Conservation (phyloP, 2,329 filamentous ascomycete species). For the Didymosphaeria variabile region DNA sequence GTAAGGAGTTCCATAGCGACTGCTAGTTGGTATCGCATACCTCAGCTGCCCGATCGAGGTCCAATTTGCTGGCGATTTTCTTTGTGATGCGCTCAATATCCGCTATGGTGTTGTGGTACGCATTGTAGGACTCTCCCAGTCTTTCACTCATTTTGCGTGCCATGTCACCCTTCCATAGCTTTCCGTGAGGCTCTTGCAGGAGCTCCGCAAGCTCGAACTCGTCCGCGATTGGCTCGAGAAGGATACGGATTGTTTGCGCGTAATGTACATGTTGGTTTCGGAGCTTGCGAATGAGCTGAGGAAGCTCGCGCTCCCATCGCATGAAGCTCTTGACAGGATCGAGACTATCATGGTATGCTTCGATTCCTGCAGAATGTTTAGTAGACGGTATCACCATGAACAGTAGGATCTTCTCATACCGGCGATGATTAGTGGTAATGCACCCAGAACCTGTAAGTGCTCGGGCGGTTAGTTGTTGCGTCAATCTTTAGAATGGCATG, state of each 20-base stretch:
- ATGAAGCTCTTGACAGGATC: constrained; percentile 51
- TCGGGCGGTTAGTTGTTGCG: neutral
- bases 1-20: constrained; percentile 9
- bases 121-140: constrained; percentile 45
- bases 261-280: constrained; percentile 50
- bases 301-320: constrained; percentile 47
- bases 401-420: constrained; percentile 24
- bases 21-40: constrained; percentile 26
- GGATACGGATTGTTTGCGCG: constrained; percentile 45
- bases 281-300: constrained; percentile 47
- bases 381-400: constrained; percentile 1
- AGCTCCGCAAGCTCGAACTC: constrained; percentile 48
- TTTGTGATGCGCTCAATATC: constrained; percentile 48
- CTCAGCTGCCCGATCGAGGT: constrained; percentile 45
- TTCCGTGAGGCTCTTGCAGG: constrained; percentile 41
- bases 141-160: constrained; percentile 40
- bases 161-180: constrained; percentile 46
- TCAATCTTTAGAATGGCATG: neutral
- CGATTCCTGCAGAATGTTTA: constrained; percentile 32
- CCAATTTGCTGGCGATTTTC: constrained; percentile 48
- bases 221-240: constrained; percentile 48
- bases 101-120: constrained; percentile 46
- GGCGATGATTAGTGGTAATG: constrained; percentile 50
- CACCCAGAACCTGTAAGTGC: constrained; percentile 37
- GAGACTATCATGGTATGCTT: constrained; percentile 51